Evolutionary conservation across 1,284 basidiomycete species (phyloP), one percentile per base, ranked within the genome.

Genomic region (Pseudozyma sp.): DNA sequence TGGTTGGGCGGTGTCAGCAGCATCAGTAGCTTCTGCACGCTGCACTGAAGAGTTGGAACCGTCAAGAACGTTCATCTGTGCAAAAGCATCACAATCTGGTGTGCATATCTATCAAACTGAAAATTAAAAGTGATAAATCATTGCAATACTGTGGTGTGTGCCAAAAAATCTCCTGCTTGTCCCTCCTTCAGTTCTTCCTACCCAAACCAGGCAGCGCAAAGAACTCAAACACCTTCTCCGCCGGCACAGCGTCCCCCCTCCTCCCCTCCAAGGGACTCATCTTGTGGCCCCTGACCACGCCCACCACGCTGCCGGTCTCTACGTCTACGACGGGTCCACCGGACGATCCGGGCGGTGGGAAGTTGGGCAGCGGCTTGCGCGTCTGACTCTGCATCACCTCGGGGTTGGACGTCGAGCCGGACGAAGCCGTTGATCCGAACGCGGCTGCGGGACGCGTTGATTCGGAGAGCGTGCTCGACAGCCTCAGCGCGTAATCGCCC

Each of bases 321-420:
- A 88, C 87, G 62, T 90, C 89, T 4, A 92, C 86, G 56, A 92
- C 89, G 0, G 91, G 90, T 0, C 90, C 90, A 8, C 91, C 91
- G 50, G 90, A 90, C 19, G 90, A 90, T 10, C 91, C 91, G 1
- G 88, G 87, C 0, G 89, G 89, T 9, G 91, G 91, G 7, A 89
- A 83, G 29, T 75, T 70, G 29, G 83, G 68, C 24, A 78, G 53
- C 14, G 72, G 68, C 34, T 55, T 63, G 11, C 72, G 52, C 9
- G 67, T 62, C 44, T 53, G 53, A 29, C 55, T 60, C 24, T 57
- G 56, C 49, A 65, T 46, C 45, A 59, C 35, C 19, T 42, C 34
- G 4, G 34, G 13, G 13, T 33, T 35, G 3, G 34, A 39, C 9
- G 30, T 7, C 6, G 47, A 13, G n/a, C 34, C 9, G 30, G 43